Base-by-base conservation (phyloP, 257 asterid genomes). In the Solanum virginianum region DNA sequence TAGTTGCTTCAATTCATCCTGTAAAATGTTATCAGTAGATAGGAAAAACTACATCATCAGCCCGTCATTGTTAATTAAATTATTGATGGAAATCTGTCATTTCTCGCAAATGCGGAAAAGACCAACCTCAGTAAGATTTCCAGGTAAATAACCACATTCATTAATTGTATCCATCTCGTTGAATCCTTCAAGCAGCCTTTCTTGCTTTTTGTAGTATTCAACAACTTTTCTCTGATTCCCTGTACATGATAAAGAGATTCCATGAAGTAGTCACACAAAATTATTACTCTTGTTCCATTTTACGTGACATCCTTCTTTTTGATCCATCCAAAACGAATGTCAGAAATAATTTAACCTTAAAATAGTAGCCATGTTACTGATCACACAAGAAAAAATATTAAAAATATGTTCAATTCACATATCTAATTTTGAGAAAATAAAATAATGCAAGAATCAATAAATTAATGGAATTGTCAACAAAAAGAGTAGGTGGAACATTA, bases 121-220 rank as follows among this genome's bases (percentile, higher is more conserved):
- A 83, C 84, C 70, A 84, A 95, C 99, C 98, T 92, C 96, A 29
- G 95, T 85, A 41, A 85, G 93, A 85, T 89, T 85, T 88, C 88
- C 94, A 9, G 96, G 90, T 85, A 90, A 36, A 88, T 84, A 84
- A 59, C 99, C 98, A 29, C 90, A 84, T 86, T 91, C 98, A 80
- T 92, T 91, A 24, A 96, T 88, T 62, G 88, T 85, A 85, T 94
- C 98, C 99, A 96, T 94, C 90, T 94, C 98, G 87, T 85, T 96
- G 89, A 90, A 94, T 55, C 96, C 96, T 89, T 92, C 92, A 4
- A 96, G 92, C 70, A 96, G 94, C 70, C 93, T 89, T 89, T 93
- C 94, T 87, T 94, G 98, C 87, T 90, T 89, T 89, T 94, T 89
- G 93, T 96, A 96, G 84, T 96, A 96, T 84, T 94, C 97, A 18